These are phyloP conservation scores for Kondoa malvinella DNA, from an alignment of 768 basidiomycete species.

Conservation along the genomic window DNA sequence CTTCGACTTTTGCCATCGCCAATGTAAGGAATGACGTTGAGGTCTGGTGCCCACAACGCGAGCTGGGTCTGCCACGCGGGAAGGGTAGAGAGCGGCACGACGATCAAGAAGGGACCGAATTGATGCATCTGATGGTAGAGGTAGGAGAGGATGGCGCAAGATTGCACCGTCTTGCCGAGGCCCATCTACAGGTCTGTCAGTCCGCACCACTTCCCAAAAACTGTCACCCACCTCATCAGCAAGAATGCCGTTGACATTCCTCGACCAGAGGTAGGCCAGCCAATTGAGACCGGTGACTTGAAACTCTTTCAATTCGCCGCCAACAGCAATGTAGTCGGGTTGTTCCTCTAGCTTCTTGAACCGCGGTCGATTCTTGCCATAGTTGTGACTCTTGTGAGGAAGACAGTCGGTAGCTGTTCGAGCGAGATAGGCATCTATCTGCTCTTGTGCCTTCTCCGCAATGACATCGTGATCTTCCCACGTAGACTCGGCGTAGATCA, in stretches of 20 bases:
- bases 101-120: conserved; percentile 91
- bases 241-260: conserved; percentile 87
- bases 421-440: conserved; percentile 59
- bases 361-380: conserved; percentile 51
- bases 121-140: conserved; percentile 82
- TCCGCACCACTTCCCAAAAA: not conserved
- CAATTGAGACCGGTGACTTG: conserved; percentile 96
- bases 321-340: conserved; percentile 61
- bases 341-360: conserved; percentile 74
- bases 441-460: conserved; percentile 53
- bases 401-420: conserved; percentile 64
- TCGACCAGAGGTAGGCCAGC: conserved; percentile 91
- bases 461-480: conserved; percentile 73
- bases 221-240: conserved; percentile 55
- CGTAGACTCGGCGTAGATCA: conserved; percentile 86
- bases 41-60: conserved; percentile 79
- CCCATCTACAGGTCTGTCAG: conserved; percentile 50
- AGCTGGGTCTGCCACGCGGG: conserved; percentile 97
- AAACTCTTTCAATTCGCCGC: conserved; percentile 87
- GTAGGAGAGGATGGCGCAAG: conserved; percentile 82
- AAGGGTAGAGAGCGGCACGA: conserved; percentile 93
- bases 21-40: conserved; percentile 93
- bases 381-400: conserved; percentile 63
- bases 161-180: conserved; percentile 93
- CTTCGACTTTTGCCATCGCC: conserved; percentile 73